Base-by-base conservation (phyloP, 805 yeast genomes). In the Saturnispora hagleri region DNA sequence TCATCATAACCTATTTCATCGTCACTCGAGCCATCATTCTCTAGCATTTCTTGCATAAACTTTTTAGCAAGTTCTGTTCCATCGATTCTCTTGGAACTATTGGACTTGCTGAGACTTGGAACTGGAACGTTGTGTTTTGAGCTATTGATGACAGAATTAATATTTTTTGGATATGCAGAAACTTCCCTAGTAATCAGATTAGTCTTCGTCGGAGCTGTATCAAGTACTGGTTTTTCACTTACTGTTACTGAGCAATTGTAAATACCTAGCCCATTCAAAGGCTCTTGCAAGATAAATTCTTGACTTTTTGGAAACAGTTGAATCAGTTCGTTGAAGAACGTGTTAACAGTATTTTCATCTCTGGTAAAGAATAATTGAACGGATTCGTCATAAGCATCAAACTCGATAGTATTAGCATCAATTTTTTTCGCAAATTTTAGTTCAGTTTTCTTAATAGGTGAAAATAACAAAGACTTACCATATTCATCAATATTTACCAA, bases 381-480 rank as follows among this genome's bases (percentile, higher is more conserved):
- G 26, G 43, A 27, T 7, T 49, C 48, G 9, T 47, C 22, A 15
- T 36, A 38, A 15, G 40, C 24, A 17, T 50, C 48, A 35, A 50
- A 44, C 34, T 50, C 48, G 31, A 50, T 36, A 4, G 52, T 44
- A 18, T 36, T 50, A 5, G 47, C 49, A 24, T 60, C 60, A 7
- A 56, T 51, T 20, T 56, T 57, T 27, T 51, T 53, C 20, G 45
- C 38, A 50, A 64, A 57, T 12, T 34, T 52, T 10, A 71, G 57
- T 47, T 67, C 71, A 12, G 57, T 54, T n/a, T 51, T 50, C 35
- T 60, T 57, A 26, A 71, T 55, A 22, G 69, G 68, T 7, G 73
- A 69, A 49, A 71, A 71, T 31, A 71, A 34, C 40, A 71, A 51
- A 6, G 66, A 57, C 24, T 65, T 58, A 5, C 63, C 64, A 35